Evolutionary conservation across 2,329 filamentous ascomycete species (phyloP).

Genomic region (Thielaviopsis euricoi): DNA sequence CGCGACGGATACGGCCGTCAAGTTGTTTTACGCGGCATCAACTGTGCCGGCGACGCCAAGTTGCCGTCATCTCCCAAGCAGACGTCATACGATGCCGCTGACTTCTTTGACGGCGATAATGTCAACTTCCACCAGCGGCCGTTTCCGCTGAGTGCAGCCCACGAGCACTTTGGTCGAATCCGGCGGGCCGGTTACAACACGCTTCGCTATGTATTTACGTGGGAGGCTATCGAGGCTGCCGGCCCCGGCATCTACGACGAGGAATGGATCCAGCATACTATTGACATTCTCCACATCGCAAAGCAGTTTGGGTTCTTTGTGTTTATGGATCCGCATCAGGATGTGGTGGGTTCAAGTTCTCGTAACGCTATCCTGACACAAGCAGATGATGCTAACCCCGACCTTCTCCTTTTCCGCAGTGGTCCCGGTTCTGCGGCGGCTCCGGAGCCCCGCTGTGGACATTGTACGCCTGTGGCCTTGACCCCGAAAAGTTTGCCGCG

Average conservation of each 20-base stretch:
- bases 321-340: slow-evolving; percentile 98
- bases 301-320: slow-evolving; percentile 88
- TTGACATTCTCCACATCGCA: slow-evolving; percentile 65
- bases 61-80: slow-evolving; percentile 66
- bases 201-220: slow-evolving; percentile 92
- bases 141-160: slow-evolving; percentile 68
- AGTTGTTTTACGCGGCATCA: slow-evolving; percentile 82
- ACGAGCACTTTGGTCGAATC: slow-evolving; percentile 70
- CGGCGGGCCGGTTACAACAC: slow-evolving; percentile 90
- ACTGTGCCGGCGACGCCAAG: slow-evolving; percentile 81
- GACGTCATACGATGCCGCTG: slow-evolving; percentile 59
- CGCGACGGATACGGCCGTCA: slow-evolving; percentile 68
- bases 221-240: slow-evolving; percentile 93
- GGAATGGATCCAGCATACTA: slow-evolving; percentile 81
- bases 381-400: neutral
- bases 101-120: slow-evolving; percentile 85
- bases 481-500: slow-evolving; percentile 67
- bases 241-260: slow-evolving; percentile 90
- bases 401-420: slow-evolving; percentile 32
- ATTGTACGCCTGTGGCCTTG: slow-evolving; percentile 79
- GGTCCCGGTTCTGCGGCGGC: slow-evolving; percentile 86
- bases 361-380: neutral
- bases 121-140: slow-evolving; percentile 80
- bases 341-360: slow-evolving; percentile 49
- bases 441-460: slow-evolving; percentile 98